Evolutionary conservation across 2,329 filamentous ascomycete species (phyloP).

Genomic region (Diaporthe humulicola): DNA sequence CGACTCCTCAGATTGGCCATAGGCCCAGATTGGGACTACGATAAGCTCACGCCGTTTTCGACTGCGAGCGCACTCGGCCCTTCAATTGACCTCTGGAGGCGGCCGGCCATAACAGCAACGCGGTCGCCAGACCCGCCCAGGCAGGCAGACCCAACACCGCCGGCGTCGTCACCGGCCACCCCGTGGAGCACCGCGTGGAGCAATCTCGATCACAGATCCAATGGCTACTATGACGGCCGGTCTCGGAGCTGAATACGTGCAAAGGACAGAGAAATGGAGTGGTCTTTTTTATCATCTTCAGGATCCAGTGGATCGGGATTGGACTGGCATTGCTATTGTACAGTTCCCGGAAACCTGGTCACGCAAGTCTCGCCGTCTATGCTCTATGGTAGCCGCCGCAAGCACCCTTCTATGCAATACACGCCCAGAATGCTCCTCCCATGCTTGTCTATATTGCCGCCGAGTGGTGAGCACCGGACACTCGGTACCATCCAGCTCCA

Average conservation of each 20-base stretch:
- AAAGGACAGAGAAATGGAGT: conserved; percentile 24
- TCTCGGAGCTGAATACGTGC: conserved; percentile 7
- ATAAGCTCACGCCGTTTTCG: conserved; percentile 4
- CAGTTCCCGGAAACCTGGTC: conserved; percentile 40
- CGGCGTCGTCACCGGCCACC: neutral
- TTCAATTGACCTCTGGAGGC: neutral
- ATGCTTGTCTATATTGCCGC: conserved; percentile 40
- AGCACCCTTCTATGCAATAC: conserved; percentile 40
- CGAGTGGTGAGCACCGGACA: conserved; percentile 36
- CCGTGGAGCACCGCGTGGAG: neutral
- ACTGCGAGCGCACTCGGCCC: neutral
- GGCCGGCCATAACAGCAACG: neutral
- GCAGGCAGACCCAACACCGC: neutral
- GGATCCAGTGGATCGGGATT: conserved; percentile 40
- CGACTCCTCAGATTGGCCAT: conserved; percentile 21
- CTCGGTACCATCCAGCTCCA: conserved; percentile 28
- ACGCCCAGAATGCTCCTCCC: conserved; percentile 39
- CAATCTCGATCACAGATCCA: neutral
- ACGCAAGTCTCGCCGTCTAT: conserved; percentile 40
- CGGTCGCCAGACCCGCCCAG: neutral
- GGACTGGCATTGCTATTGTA: conserved; percentile 42
- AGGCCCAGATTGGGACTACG: conserved; percentile 16
- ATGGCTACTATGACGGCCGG: neutral
- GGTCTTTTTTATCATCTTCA: conserved; percentile 27
- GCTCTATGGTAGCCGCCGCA: conserved; percentile 40